Evolutionary conservation across 495 filamentous ascomycete species (phyloP).

Genomic region (Aspergillus steynii): DNA sequence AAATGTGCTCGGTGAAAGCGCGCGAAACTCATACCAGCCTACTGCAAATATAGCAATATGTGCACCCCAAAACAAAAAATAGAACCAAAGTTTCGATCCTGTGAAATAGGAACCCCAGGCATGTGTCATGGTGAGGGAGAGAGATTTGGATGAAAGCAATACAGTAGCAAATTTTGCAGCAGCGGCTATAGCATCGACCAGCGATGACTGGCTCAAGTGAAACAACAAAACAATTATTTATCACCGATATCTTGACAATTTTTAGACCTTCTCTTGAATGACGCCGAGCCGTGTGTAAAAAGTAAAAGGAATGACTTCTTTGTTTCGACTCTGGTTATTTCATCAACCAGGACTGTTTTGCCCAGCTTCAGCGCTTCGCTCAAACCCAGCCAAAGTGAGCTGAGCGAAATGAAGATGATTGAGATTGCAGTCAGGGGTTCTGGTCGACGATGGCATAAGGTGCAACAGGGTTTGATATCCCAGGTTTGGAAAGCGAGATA

Average conservation of each 20-base stretch:
- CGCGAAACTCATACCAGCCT: constrained; percentile 69
- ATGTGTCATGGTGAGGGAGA: constrained; percentile 16
- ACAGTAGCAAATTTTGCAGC: constrained; percentile 11
- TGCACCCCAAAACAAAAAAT: constrained; percentile 79
- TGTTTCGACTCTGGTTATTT: not conserved
- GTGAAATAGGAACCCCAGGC: constrained; percentile 60
- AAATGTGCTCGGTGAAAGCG: constrained; percentile 20
- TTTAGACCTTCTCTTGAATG: not conserved
- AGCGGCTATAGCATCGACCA: constrained; percentile 19
- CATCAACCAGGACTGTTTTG: not conserved
- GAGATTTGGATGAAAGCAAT: not conserved
- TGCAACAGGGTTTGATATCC: not conserved
- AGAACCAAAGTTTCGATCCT: constrained; percentile 70
- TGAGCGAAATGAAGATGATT: not conserved
- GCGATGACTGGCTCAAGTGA: constrained; percentile 21
- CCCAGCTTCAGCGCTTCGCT: not conserved
- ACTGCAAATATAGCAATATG: constrained; percentile 80
- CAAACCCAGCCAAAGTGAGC: not conserved
- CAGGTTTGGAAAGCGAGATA: too few relatives aligned
- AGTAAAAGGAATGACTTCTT: not conserved
- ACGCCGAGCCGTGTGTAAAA: not conserved
- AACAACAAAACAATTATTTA: not conserved
- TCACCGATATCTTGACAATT: not conserved
- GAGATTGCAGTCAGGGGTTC: not conserved
- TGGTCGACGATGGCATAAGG: not conserved